Base-by-base conservation (phyloP, 768 basidiomycete species). In the Leccinum aurantiacum region DNA sequence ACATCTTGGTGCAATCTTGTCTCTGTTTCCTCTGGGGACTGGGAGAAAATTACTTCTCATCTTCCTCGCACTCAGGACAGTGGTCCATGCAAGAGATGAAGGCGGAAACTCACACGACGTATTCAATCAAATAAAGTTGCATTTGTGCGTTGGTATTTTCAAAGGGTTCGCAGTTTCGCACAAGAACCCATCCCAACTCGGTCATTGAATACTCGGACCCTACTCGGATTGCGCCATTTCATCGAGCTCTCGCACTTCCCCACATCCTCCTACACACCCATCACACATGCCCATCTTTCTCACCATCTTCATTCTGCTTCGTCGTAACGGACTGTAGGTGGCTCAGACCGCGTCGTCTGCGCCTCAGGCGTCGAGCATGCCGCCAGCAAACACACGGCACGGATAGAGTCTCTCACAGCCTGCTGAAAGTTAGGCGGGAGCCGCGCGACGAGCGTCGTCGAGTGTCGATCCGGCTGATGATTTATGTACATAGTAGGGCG, bases 371-470 rank as follows among this genome's bases (percentile, higher is more conserved):
- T 82, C 29, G 82, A 79, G 37, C 69, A 72, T 1, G 80, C 81
- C 0, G 84, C 82, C 60, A 85, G 76, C 19, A 76, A 69, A 70
- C 86, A 87, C 85, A 2, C 84, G 1, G 76, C 76, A 14, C 75
- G 77, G 22, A 88, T 65, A 25, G 81, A 78, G 38, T 82, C 82
- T 51, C 81, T 73, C 8, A 84, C 87, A 15, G 75, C 69, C 6
- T 75, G 67, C 57, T 84, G 84, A 6, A 83, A 60, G 6, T 77
- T 79, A 0, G 78, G 81, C 0, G 79, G 75, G 33, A 33, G 13
- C 33, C 33, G 33, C 11, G 33, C 4, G 13, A 33, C 78, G n/a
- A 84, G 68, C 15, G 75, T 79, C 10, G 83, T 75, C 15, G 84
- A 84, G 60, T 84, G 81, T 3, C 33, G 59, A 88, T 84, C 31